Evolutionary conservation across 1,284 basidiomycete genomes (phyloP).

Genomic region (Takashimella tepidaria): DNA sequence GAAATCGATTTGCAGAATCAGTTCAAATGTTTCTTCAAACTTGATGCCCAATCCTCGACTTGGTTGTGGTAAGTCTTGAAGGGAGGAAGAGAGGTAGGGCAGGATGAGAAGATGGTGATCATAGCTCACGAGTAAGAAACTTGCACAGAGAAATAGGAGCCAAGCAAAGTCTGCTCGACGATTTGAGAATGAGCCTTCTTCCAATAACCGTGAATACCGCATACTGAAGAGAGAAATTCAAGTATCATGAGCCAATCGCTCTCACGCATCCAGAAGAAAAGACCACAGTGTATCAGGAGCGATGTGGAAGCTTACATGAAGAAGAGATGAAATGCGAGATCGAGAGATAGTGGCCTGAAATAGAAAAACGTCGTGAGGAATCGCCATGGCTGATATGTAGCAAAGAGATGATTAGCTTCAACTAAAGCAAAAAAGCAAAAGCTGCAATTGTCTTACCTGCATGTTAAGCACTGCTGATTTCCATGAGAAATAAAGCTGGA

Average conservation of each 20-base stretch:
- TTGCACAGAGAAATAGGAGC: conserved; percentile 73
- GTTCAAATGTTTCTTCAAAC: too few relatives aligned
- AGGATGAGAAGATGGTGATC: too few relatives aligned
- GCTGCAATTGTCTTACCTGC: conserved; percentile 55
- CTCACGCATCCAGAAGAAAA: background rate
- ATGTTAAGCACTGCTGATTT: conserved; percentile 72
- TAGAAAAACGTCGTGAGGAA: conserved; percentile 89
- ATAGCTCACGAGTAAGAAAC: conserved; percentile 69
- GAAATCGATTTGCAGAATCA: too few relatives aligned
- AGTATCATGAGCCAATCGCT: background rate
- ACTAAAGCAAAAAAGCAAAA: conserved; percentile 1
- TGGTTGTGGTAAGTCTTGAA: conserved; percentile 5
- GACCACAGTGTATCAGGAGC: background rate
- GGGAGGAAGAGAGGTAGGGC: background rate
- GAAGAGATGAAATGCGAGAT: conserved; percentile 94
- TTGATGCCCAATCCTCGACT: background rate
- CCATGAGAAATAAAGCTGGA: conserved; percentile 88
- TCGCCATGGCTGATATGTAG: conserved; percentile 93
- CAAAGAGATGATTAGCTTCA: conserved; percentile 8
- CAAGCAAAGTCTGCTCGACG: conserved; percentile 88
- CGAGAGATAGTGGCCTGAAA: conserved; percentile 88
- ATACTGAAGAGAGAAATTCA: conserved; percentile 55
- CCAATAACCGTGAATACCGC: conserved; percentile 91
- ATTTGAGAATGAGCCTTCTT: conserved; percentile 91
- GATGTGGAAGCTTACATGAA: conserved; percentile 68